These are phyloP conservation scores for Biscutella laevigata DNA, from an alignment of 441 rosid genomes.

Conservation along the genomic window DNA sequence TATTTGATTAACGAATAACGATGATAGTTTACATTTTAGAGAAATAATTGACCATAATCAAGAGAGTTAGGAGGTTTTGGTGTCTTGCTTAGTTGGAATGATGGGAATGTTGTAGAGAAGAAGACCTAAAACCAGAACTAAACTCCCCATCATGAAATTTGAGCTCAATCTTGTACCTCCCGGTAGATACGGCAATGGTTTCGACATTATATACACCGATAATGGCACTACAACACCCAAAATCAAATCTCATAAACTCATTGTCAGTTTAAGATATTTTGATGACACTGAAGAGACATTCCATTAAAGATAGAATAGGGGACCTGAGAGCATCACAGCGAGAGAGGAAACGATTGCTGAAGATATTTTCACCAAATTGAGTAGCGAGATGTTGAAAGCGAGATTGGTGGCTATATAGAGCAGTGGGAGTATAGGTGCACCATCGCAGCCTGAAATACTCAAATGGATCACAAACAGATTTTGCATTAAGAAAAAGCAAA, in stretches of 20 bases:
- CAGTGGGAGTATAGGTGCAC: constrained; percentile 71
- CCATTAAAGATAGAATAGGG: constrained; percentile 17
- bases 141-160: constrained; percentile 41
- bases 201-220: constrained; percentile 56
- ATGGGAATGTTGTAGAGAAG: constrained; percentile 47
- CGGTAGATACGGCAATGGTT: constrained; percentile 71
- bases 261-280: not conserved
- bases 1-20: too few species aligned
- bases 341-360: constrained; percentile 71
- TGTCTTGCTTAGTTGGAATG: constrained; percentile 25
- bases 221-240: constrained; percentile 49
- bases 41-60: too few species aligned
- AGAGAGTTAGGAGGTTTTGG: constrained; percentile 18
- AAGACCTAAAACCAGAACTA: constrained; percentile 57
- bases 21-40: too few species aligned
- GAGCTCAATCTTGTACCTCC: constrained; percentile 68
- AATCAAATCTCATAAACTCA: not conserved
- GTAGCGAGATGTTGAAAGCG: constrained; percentile 68
- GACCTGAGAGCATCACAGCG: constrained; percentile 59
- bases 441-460: constrained; percentile 50
- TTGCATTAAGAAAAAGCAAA: not conserved
- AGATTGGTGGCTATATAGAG: constrained; percentile 56
- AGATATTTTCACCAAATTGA: constrained; percentile 59
- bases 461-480: constrained; percentile 8
- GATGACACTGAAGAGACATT: constrained; percentile 13